phyloP scores from a whole-genome alignment of 495 filamentous ascomycete genomes.

The Lasiosphaeris hirsuta region DNA sequence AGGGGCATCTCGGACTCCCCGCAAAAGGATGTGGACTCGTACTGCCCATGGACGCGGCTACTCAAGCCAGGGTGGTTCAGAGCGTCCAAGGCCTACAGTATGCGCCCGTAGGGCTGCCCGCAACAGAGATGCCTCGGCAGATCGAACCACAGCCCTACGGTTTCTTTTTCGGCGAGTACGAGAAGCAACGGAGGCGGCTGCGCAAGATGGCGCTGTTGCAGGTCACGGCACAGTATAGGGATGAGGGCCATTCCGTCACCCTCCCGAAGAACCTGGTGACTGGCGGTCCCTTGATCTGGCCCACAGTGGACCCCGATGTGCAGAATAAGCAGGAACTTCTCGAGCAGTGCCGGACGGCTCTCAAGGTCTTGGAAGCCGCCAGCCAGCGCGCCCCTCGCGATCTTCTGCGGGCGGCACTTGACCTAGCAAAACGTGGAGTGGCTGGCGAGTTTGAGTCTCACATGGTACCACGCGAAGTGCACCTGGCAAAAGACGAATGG shows the following conservation, averaged over 20 bases:
- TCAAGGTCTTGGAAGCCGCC: constrained; percentile 11
- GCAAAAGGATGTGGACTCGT: constrained; percentile 29
- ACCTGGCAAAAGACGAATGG: constrained; percentile 12
- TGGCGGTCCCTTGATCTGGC: constrained; percentile 20
- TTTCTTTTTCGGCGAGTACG: constrained; percentile 7
- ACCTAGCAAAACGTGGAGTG: neutral
- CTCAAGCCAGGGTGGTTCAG: constrained; percentile 1
- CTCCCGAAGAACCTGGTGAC: constrained; percentile 18
- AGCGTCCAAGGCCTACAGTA: constrained; percentile 15
- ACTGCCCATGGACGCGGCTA: constrained; percentile 22
- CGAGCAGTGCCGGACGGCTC: neutral
- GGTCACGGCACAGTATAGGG: neutral
- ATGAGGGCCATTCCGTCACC: neutral
- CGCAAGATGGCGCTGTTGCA: constrained; percentile 6
- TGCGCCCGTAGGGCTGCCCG: constrained; percentile 3
- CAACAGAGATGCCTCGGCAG: constrained; percentile 6
- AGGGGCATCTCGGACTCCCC: constrained; percentile 17
- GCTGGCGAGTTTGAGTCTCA: neutral
- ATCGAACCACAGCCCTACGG: constrained; percentile 23
- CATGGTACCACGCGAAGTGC: neutral
- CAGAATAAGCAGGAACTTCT: constrained; percentile 16
- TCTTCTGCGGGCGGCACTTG: constrained; percentile 7
- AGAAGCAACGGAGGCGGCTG: neutral
- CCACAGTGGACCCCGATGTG: constrained; percentile 3
- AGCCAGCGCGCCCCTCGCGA: neutral